These are phyloP conservation scores for Omphalotus olearius DNA, from an alignment of 1,284 basidiomycete genomes.

Conservation along the genomic window DNA sequence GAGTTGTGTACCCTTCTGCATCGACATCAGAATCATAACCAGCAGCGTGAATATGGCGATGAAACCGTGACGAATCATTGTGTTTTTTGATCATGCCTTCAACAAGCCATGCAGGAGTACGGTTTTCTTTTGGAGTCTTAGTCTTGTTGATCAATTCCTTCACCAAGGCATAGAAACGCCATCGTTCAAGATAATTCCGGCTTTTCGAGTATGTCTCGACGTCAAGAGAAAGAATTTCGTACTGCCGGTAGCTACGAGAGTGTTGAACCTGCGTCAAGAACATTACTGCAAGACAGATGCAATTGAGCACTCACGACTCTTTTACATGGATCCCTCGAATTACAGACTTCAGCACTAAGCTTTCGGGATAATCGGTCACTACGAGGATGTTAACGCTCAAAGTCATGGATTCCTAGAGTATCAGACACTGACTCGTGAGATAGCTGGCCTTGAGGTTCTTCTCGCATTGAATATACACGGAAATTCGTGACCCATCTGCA, in stretches of 20 bases:
- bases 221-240: slow-evolving; percentile 32
- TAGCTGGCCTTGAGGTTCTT: slow-evolving; percentile 39
- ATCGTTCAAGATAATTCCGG: slow-evolving; percentile 41
- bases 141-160: slow-evolving; percentile 31
- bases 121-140: slow-evolving; percentile 27
- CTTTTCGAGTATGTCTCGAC: slow-evolving; percentile 37
- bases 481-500: slow-evolving; percentile 25
- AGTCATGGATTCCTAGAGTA: too few species aligned
- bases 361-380: too few species aligned
- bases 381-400: too few species aligned
- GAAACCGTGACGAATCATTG: slow-evolving; percentile 20
- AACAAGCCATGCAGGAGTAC: slow-evolving; percentile 49
- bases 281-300: too few species aligned
- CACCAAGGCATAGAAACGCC: slow-evolving; percentile 30
- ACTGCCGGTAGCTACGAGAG: too few species aligned
- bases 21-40: slow-evolving; percentile 29
- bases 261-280: too few species aligned
- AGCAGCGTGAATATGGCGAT: slow-evolving; percentile 31
- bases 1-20: slow-evolving; percentile 21
- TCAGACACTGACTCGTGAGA: slow-evolving; percentile 33
- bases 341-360: too few species aligned
- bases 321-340: too few species aligned
- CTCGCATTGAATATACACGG: slow-evolving; percentile 34
- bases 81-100: slow-evolving; percentile 27
- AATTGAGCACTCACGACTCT: too few species aligned